Evolutionary conservation across 164 flowering plant genomes (phyloP), one percentile per base, ranked within the genome.

Genomic region (Piper longum): DNA sequence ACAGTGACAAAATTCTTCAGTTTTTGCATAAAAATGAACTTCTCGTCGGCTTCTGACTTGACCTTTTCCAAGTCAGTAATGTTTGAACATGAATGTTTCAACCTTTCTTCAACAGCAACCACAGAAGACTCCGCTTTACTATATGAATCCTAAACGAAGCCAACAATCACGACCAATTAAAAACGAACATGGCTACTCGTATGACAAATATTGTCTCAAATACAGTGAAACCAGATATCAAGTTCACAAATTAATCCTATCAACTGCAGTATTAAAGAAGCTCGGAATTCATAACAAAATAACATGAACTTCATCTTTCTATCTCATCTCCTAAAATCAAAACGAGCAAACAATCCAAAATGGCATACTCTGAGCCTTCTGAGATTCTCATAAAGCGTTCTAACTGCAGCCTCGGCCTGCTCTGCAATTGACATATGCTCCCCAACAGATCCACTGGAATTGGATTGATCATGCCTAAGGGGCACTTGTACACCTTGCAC

Each of bases 1-100:
- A 84, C 85, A 78, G 95, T 82, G 73, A 93, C 81, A 81, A 81
- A 93, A 78, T 91, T 84, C 71, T 89, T 91, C 70, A 88, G 91
- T 88, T 85, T 82, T 83, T 90, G 96, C 99, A 91, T 87, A 75
- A 87, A 93, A 74, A 80, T 76, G 85, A 75, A 93, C 88, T 82
- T 90, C 86, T 90, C 93, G 74, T 86, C 91, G 62, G 93, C 95
- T 54, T 72, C 96, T 59, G 86, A 71, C 56, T 81, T 73, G 70
- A 95, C 79, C 51, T 77, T 81, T 62, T 93, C 99, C 42, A 87
- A 82, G 63, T 63, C 71, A 59, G 85, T 76, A 61, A 90, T 79
- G 67, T 81, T 87, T 63, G 69, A 43, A 36, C 87, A 73, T 55
- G 99, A 83, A 41, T 85, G 70, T 56, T 85, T 74, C 68, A 93